Evolutionary conservation across 2,329 filamentous ascomycete genomes (phyloP), one percentile per base, ranked within the genome.

Genomic region (Epicoccum nigrum): DNA sequence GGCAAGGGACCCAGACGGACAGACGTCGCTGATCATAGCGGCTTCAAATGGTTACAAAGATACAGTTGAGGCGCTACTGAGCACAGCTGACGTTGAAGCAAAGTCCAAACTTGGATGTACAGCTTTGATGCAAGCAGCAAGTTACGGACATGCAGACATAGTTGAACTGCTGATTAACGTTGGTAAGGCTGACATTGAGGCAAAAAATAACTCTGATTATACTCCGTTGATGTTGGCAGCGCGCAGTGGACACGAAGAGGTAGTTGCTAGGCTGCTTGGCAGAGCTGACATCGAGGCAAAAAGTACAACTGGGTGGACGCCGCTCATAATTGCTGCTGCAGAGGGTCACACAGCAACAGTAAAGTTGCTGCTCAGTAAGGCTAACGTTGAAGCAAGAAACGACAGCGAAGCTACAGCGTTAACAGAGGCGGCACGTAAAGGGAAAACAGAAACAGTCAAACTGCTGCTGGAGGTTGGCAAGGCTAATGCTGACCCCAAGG

Each of bases 1-100:
- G 23, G 23, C 23, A 27, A 40, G 28, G 11, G 23, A 39, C 21
- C 9, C 3, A 11, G 6, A 15, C 12, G 23, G 23, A 4, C 25
- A 21, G 21, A 40, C 37, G 15, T 21, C 37, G 11, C 15, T 40
- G 7, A 28, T 40, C 2, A 1, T 2, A 0, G 37, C 37, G 25
- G 23, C 25, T 16, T 30, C 4, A 7, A 2, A 5, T 3, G 45
- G 41, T 19, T 13, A 47, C 16, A 44, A 25, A 16, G 39, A 30
- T 1, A 23, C 43, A 9, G 30, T 48, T 13, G 19, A 48, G 19
- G 8, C 55, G 25, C 45, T 58, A 16, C 42, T 55, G 34, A 45
- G 51, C 7, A 40, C 47, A 28, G 49, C 28, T 20, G 23, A 58
- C 13, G 31, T 55, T 21, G 13, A 59, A 4, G 23, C 21, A 28